Conservation (phyloP, 176 grass and related monocot genomes). For the Phyllostachys edulis region DNA sequence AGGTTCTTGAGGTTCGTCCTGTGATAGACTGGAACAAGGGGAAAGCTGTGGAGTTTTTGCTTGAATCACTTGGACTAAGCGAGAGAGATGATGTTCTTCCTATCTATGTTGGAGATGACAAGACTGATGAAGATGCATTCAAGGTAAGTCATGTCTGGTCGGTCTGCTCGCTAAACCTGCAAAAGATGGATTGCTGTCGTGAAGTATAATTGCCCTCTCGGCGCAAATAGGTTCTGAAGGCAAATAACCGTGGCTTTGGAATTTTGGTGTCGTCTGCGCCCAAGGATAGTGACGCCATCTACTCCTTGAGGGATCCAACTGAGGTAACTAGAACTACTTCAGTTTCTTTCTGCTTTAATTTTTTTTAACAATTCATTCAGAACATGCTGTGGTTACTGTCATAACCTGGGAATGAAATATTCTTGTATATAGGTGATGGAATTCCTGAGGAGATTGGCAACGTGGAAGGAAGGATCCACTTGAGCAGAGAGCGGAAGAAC, state of each 20-base stretch:
- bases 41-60: conserved; percentile 92
- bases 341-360: neutral
- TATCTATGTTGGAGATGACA: conserved; percentile 95
- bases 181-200: neutral
- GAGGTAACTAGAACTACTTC: conserved; percentile 50
- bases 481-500: conserved; percentile 11
- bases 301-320: conserved; percentile 77
- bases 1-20: conserved; percentile 98
- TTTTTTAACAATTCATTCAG: neutral
- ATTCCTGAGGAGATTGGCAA: conserved; percentile 70
- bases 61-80: conserved; percentile 74
- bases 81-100: conserved; percentile 70
- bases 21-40: conserved; percentile 98
- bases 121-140: conserved; percentile 96
- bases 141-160: conserved; percentile 45
- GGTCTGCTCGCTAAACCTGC: neutral
- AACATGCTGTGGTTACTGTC: neutral
- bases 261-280: conserved; percentile 87
- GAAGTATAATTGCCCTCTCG: conserved; percentile 13
- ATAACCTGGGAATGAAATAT: neutral
- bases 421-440: conserved; percentile 73
- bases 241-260: conserved; percentile 65
- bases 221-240: conserved; percentile 61
- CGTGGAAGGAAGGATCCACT: conserved; percentile 65
- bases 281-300: conserved; percentile 84